Evolutionary conservation across 441 rosid genomes (phyloP), one percentile per base, ranked within the genome.

Genomic region (Kokia cookei): DNA sequence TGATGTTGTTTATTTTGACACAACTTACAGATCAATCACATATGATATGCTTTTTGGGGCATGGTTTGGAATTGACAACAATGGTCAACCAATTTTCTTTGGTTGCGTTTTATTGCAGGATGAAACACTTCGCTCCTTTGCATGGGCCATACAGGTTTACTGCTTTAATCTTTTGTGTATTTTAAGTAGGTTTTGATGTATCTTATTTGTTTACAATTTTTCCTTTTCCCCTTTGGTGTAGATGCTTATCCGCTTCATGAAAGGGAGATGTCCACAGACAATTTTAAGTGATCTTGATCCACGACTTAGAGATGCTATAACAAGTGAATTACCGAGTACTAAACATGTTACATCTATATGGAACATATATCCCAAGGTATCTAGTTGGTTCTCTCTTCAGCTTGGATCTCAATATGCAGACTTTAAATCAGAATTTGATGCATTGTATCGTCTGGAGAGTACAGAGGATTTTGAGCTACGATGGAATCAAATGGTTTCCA

Each of bases 141-240:
- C 83, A 43, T 86, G 89, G 89, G 89, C 85, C 50, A 75, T 86
- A 48, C 89, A 86, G 89, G 85, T 86, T 80, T 72, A 64, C 65
- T 48, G 32, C 71, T 26, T 63, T 50, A 24, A 22, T 35, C 51
- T 53, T 68, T 11, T 69, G 65, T 64, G 22, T 72, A 57, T 59
- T 55, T 54, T 61, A 55, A 24, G 55, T 12, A 24, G 47, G 5
- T 45, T 37, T 79, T 48, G 60, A 29, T 48, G 32, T 42, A 35
- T 45, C 60, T 58, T 73, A 27, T 50, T 6, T 47, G 37, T 65
- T 55, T 26, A 50, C 2, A 42, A 65, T 58, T 26, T 47, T 75
- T 43, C 57, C 2, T 76, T 66, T 62, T 0, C 29, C 43, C 72
- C 65, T 55, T 60, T 63, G 43, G 48, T 71, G 78, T 81, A 86